Evolutionary conservation across 2,329 filamentous ascomycete species (phyloP).

Genomic region (Alternaria rosae): DNA sequence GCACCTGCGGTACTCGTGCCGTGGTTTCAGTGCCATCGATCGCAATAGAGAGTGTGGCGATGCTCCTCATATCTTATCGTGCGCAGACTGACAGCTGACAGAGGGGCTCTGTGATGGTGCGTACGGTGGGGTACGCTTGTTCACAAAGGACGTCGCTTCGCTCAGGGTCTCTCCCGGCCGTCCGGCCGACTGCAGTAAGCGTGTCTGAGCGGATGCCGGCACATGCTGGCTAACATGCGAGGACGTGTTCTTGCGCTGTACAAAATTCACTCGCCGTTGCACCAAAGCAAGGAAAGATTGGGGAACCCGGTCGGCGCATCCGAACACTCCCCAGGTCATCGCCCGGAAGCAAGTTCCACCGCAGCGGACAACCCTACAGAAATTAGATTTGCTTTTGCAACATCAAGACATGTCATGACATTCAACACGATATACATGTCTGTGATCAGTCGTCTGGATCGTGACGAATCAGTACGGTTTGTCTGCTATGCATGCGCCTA

Average conservation of each 20-base stretch:
- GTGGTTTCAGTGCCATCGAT: slow-evolving; percentile 10
- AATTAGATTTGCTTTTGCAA: neutral
- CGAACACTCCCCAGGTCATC: neutral
- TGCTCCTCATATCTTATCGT: neutral
- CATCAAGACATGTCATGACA: neutral
- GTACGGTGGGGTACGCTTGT: slow-evolving; percentile 11
- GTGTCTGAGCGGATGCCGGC: slow-evolving; percentile 6
- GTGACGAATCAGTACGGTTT: neutral
- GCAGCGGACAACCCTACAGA: neutral
- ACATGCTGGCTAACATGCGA: slow-evolving; percentile 6
- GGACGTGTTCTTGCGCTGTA: neutral
- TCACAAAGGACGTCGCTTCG: slow-evolving; percentile 5
- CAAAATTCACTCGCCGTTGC: neutral
- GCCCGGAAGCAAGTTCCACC: neutral
- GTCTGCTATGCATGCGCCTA: neutral
- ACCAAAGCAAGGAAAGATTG: neutral
- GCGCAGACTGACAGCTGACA: slow-evolving; percentile 1
- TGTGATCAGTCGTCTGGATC: neutral
- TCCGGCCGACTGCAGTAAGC: slow-evolving; percentile 16
- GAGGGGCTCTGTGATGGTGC: slow-evolving; percentile 2
- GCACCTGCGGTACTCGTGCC: slow-evolving; percentile 5
- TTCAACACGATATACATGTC: neutral
- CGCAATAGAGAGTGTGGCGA: neutral
- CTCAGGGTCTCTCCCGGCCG: slow-evolving; percentile 18
- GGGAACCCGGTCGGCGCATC: slow-evolving; percentile 3